A percentile compares a stretch with the other conserved stretches of the same genome.
Conservation (phyloP, 352 stramenopile genomes). For the Phytophthora cajani region DNA sequence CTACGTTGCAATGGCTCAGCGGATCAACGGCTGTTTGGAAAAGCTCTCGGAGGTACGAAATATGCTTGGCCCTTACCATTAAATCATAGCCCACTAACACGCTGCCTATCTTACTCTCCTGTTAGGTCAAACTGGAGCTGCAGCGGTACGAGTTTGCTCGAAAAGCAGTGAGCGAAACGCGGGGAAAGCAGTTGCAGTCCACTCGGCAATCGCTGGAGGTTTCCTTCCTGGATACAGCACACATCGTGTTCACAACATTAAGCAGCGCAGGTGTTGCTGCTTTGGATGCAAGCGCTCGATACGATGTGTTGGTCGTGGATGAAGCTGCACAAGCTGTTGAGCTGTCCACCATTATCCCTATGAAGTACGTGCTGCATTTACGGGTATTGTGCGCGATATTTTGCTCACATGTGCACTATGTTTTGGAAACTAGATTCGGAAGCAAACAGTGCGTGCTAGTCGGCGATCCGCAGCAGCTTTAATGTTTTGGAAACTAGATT, state of each 20-base stretch:
- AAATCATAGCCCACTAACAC: constrained; percentile 10
- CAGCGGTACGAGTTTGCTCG: constrained; percentile 85
- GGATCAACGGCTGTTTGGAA: constrained; percentile 85
- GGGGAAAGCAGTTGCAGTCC: constrained; percentile 65
- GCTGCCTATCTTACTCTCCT: constrained; percentile 1
- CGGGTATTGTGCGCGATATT: background rate
- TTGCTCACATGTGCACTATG: constrained; percentile 8
- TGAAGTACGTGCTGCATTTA: constrained; percentile 70
- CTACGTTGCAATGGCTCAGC: constrained; percentile 76
- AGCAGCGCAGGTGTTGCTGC: constrained; percentile 87
- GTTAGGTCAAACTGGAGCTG: constrained; percentile 80
- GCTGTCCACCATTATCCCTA: constrained; percentile 88
- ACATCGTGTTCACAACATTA: constrained; percentile 94
- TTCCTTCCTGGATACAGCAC: constrained; percentile 89
- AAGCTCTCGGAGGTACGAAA: constrained; percentile 66
- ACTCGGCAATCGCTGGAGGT: constrained; percentile 85
- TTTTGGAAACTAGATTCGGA: constrained; percentile 65
- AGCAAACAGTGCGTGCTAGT: constrained; percentile 93
- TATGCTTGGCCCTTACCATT: background rate
- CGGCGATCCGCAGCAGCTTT: constrained; percentile 93
- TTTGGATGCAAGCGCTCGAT: constrained; percentile 76
- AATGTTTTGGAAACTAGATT: constrained; percentile 55
- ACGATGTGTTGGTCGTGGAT: constrained; percentile 88
- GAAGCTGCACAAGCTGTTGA: constrained; percentile 90
- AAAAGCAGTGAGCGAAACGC: constrained; percentile 63